phyloP scores from a whole-genome alignment of 2,329 filamentous ascomycete genomes.

The Nothopassalora personata region DNA sequence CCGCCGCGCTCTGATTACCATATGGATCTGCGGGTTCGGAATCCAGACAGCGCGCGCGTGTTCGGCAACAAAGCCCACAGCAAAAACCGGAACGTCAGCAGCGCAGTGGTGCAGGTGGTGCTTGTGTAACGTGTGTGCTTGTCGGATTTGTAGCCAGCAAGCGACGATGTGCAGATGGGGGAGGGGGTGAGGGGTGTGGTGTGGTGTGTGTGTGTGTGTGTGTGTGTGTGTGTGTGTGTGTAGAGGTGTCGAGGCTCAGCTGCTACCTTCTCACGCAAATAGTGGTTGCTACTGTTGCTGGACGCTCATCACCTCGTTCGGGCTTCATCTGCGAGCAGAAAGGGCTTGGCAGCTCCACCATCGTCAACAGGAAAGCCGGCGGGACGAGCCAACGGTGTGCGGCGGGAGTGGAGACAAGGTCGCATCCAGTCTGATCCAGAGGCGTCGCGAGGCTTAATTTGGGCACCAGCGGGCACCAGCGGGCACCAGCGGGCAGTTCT shows the following conservation, averaged over 20 bases:
- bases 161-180: background rate
- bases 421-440: background rate
- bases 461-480: background rate
- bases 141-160: background rate
- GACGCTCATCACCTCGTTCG: background rate
- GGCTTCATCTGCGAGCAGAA: background rate
- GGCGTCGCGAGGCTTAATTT: background rate
- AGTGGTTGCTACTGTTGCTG: background rate
- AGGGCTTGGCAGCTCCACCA: background rate
- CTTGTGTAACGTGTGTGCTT: background rate
- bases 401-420: background rate
- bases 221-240: background rate
- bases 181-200: background rate
- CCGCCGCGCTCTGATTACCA: background rate
- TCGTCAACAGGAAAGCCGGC: background rate
- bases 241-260: background rate
- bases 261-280: background rate
- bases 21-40: background rate
- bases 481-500: background rate
- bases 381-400: background rate
- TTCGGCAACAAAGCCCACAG: background rate
- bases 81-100: background rate
- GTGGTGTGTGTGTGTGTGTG: background rate
- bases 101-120: background rate
- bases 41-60: background rate